These are phyloP conservation scores for Haplosporangium sp. DNA, from an alignment of 371 early-diverging fungal genomes.

Conservation along the genomic window DNA sequence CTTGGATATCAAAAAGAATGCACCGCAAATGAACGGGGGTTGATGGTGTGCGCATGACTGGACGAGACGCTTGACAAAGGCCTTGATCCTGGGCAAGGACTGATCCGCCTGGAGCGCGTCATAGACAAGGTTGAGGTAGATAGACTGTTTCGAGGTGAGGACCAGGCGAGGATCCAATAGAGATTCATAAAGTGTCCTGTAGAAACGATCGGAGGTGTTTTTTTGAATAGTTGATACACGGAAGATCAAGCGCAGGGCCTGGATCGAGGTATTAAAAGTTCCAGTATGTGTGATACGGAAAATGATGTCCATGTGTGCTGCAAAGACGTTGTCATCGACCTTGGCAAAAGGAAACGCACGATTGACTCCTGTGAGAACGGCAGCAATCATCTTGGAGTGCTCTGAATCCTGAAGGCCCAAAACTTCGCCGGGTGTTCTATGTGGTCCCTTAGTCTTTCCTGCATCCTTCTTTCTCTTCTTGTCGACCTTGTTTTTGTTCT, in stretches of 20 bases:
- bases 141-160: conserved; percentile 86
- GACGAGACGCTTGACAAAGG: conserved; percentile 91
- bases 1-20: conserved; percentile 86
- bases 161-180: conserved; percentile 86
- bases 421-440: conserved; percentile 52
- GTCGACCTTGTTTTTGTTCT: conserved; percentile 51
- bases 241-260: conserved; percentile 90
- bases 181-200: conserved; percentile 89
- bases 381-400: conserved; percentile 88
- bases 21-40: conserved; percentile 87
- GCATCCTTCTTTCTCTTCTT: conserved; percentile 60
- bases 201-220: conserved; percentile 83
- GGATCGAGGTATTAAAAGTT: conserved; percentile 91
- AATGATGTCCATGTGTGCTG: conserved; percentile 85
- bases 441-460: conserved; percentile 56
- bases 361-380: conserved; percentile 94
- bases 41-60: conserved; percentile 83
- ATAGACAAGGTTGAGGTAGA: conserved; percentile 93
- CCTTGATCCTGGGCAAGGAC: conserved; percentile 73
- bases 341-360: conserved; percentile 94
- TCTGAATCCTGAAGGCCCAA: conserved; percentile 69
- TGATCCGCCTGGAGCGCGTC: conserved; percentile 85
- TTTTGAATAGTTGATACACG: conserved; percentile 72
- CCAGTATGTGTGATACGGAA: conserved; percentile 90
- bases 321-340: conserved; percentile 79